A percentile compares a stretch with the other conserved stretches of the same genome.
These are phyloP conservation scores for Saccharomyces uvarum DNA, from an alignment of 1,139 yeast species.

Conservation along the genomic window DNA sequence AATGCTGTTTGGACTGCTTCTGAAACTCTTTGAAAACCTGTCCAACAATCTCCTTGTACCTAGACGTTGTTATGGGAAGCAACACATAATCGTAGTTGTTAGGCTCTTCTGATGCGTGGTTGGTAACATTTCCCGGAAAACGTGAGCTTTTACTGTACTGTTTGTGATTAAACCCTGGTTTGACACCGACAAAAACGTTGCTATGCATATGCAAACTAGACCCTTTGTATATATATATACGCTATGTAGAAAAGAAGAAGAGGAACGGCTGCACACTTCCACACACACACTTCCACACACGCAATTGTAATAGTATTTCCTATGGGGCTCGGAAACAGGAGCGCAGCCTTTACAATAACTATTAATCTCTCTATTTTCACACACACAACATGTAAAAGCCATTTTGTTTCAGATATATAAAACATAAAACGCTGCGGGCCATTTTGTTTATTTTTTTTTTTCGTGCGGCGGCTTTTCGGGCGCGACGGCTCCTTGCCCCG, in stretches of 20 bases:
- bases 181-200: slow-evolving; percentile 32
- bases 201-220: slow-evolving; percentile 19
- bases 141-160: slow-evolving; percentile 4
- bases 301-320: slow-evolving; percentile 1
- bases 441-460: neutral
- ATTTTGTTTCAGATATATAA: neutral
- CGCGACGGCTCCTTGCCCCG: neutral
- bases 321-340: neutral
- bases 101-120: slow-evolving; percentile 5
- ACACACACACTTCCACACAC: neutral
- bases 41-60: slow-evolving; percentile 38
- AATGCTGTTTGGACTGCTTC: slow-evolving; percentile 10
- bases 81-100: slow-evolving; percentile 35
- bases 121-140: slow-evolving; percentile 1
- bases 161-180: slow-evolving; percentile 17
- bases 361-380: neutral
- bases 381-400: neutral
- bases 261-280: slow-evolving; percentile 1
- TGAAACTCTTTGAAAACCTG: slow-evolving; percentile 32
- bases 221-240: neutral
- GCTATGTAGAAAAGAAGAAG: slow-evolving; percentile 1
- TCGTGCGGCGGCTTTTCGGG: neutral
- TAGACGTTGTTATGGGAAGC: slow-evolving; percentile 38
- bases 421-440: neutral
- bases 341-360: neutral